Evolutionary conservation across 202 grass and related monocot species (phyloP).

Genomic region (Digitaria exilis): DNA sequence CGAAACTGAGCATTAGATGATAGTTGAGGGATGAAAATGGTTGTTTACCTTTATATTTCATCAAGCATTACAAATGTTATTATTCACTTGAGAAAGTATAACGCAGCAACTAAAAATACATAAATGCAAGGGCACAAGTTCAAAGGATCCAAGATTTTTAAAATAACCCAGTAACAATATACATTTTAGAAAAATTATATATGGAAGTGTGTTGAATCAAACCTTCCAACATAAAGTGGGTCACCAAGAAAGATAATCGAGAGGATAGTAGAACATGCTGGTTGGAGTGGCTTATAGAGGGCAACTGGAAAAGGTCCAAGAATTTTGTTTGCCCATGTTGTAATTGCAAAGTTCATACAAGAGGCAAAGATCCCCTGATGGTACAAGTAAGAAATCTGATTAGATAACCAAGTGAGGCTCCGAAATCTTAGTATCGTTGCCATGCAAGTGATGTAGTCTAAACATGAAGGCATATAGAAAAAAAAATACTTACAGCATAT

Average conservation of each 20-base stretch:
- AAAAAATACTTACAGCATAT: constrained; percentile 72
- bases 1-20: too few relatives aligned
- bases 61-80: neutral
- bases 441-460: neutral
- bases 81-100: neutral
- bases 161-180: neutral
- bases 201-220: neutral
- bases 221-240: constrained; percentile 89
- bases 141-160: neutral
- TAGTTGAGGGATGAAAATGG: too few relatives aligned
- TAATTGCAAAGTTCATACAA: constrained; percentile 76
- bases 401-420: neutral
- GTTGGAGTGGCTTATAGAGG: constrained; percentile 88
- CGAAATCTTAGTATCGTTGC: neutral
- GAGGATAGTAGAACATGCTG: constrained; percentile 71
- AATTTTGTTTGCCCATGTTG: constrained; percentile 96
- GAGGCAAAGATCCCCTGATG: constrained; percentile 80
- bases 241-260: constrained; percentile 90
- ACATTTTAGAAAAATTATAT: neutral
- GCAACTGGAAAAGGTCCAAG: constrained; percentile 82
- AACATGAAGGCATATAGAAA: neutral
- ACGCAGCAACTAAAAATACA: neutral
- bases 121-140: neutral
- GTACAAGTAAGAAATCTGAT: constrained; percentile 25
- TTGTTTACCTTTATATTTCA: neutral